A percentile compares a stretch with the other conserved stretches of the same genome.
These are phyloP conservation scores for Raddia guianensis DNA, from an alignment of 176 grass and related monocot species.

Conservation along the genomic window DNA sequence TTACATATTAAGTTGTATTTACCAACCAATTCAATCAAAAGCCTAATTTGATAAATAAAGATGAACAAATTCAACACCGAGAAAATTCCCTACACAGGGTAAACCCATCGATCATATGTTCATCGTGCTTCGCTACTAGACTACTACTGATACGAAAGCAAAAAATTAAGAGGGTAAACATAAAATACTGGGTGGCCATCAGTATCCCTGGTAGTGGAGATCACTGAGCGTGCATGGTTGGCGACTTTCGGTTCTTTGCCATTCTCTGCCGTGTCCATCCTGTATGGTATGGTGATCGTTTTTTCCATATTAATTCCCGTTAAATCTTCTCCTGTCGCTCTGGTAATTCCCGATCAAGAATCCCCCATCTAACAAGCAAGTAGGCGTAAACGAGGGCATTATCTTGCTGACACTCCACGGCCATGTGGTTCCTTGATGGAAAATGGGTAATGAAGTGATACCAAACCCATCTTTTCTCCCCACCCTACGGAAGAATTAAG, in stretches of 20 bases:
- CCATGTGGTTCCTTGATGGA: background rate
- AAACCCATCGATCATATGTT: too few species aligned
- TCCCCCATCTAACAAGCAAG: constrained; percentile 3
- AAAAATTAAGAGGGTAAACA: too few species aligned
- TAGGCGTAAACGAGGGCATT: background rate
- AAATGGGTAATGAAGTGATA: background rate
- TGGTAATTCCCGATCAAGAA: background rate
- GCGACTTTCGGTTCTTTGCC: background rate
- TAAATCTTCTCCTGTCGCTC: background rate
- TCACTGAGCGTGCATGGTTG: background rate
- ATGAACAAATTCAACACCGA: too few species aligned
- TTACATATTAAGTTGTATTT: too few species aligned
- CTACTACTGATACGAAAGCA: too few species aligned
- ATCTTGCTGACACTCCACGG: constrained; percentile 1
- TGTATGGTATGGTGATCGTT: background rate
- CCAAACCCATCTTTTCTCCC: background rate
- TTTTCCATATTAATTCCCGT: background rate
- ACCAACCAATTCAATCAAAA: too few species aligned
- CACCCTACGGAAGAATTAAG: background rate
- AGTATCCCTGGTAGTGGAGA: too few species aligned
- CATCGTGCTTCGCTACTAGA: too few species aligned
- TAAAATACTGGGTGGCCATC: too few species aligned
- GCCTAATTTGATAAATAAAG: too few species aligned
- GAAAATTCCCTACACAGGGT: too few species aligned
- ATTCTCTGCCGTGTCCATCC: background rate